These are phyloP conservation scores for Termitomyces sp. DNA, from an alignment of 768 basidiomycete genomes.

Conservation along the genomic window DNA sequence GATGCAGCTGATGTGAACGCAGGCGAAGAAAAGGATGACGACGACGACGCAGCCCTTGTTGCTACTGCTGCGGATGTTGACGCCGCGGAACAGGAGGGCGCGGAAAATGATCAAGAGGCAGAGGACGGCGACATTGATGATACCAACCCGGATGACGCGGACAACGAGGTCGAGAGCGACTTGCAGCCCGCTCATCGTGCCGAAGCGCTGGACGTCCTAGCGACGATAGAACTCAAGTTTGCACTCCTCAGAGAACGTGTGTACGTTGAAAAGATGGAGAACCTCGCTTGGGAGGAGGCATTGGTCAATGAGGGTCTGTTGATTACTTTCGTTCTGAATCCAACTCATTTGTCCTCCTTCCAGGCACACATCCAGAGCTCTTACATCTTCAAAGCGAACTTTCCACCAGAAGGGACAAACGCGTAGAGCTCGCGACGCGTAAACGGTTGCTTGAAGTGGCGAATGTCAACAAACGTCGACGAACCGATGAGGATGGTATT, in stretches of 20 bases:
- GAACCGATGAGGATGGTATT: conserved; percentile 68
- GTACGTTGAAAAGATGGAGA: conserved; percentile 94
- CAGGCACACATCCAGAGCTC: conserved; percentile 86
- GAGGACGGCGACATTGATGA: conserved; percentile 34
- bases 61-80: conserved; percentile 19
- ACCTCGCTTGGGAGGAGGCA: conserved; percentile 82
- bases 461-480: conserved; percentile 58
- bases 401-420: conserved; percentile 72
- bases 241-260: conserved; percentile 82
- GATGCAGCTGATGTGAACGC: conserved; percentile 15
- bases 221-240: conserved; percentile 91
- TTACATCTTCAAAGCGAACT: conserved; percentile 79
- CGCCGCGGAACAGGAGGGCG: conserved; percentile 22
- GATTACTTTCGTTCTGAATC: conserved; percentile 5
- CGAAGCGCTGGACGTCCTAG: conserved; percentile 85
- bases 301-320: conserved; percentile 72
- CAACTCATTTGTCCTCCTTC: conserved; percentile 1
- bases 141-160: conserved; percentile 37
- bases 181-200: conserved; percentile 79
- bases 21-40: conserved; percentile 8
- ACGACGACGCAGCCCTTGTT: background rate
- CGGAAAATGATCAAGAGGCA: conserved; percentile 26
- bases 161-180: conserved; percentile 57
- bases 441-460: conserved; percentile 68
- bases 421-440: conserved; percentile 75